Evolutionary conservation across 2,329 filamentous ascomycete species (phyloP), one percentile per base, ranked within the genome.

Genomic region (Aspergillus ibericus): DNA sequence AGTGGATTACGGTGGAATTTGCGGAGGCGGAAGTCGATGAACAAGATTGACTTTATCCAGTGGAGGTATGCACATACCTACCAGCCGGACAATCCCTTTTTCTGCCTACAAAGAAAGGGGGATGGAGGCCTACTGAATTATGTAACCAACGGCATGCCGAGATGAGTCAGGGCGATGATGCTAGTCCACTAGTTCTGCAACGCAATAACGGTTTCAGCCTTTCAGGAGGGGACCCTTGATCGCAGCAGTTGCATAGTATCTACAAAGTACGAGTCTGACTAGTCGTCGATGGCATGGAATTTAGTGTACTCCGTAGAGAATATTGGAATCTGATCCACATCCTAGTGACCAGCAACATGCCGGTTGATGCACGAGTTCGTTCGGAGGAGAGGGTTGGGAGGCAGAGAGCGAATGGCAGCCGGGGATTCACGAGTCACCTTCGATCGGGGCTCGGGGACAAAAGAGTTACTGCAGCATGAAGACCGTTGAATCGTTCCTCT

Each of bases 1-100:
- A 92, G 55, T 97, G 92, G 92, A 82, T 98, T 46, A 89, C 96
- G 9, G 81, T 87, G 36, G 90, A 96, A 77, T 96, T 84, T 78
- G 84, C 70, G 38, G 80, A 82, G 63, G 80, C 80, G 58, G 71
- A 78, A 46, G 75, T 80, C 13, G 77, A 80, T 7, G 77, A 58
- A 42, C 18, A 20, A 22, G 16, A 20, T 20, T 42, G 18, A 22
- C 6, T 15, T 42, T 15, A 36, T n/a, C 13, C 5, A 1, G 9
- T 10, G 7, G 29, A 32, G 29, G 8, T 32, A 10, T 9, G 29
- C 18, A 42, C 38, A 42, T 42, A 20, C 38, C 38, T 42, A 20
- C 38, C 38, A 10, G 9, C 29, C 8, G 29, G 12, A 32, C 9
- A 32, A 32, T 32, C 29, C 29, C 29, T 32, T 32, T 10, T 32